Conservation (phyloP, 306 rosid species). For the Vigna angularis region DNA sequence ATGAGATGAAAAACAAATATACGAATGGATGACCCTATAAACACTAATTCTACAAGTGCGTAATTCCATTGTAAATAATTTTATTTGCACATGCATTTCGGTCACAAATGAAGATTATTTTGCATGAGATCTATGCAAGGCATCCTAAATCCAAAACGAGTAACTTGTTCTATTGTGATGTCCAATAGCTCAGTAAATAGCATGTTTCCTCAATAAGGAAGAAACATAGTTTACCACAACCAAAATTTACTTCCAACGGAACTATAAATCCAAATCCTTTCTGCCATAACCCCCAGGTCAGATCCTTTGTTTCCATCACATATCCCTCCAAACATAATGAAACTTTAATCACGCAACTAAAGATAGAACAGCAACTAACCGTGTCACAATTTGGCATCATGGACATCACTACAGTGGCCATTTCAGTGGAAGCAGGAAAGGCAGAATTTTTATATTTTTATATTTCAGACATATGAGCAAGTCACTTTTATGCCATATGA, state of each 20-base stretch:
- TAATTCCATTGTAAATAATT: constrained; percentile 29
- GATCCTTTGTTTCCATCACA: constrained; percentile 32
- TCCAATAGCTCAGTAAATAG: background rate
- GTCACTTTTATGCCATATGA: background rate
- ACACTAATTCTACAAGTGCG: constrained; percentile 7
- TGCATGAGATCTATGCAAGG: background rate
- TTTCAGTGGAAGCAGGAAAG: constrained; percentile 16
- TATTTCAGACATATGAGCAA: constrained; percentile 26
- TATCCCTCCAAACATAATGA: constrained; percentile 28
- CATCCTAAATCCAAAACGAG: constrained; percentile 15
- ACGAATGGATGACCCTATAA: constrained; percentile 2
- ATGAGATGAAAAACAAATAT: constrained; percentile 14
- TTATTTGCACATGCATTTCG: background rate
- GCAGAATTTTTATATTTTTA: background rate
- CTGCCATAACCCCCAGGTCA: background rate
- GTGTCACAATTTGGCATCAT: background rate
- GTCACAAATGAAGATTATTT: background rate
- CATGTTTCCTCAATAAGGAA: background rate
- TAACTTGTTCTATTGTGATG: background rate
- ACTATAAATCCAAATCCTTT: constrained; percentile 23
- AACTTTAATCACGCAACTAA: constrained; percentile 11
- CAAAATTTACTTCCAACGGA: background rate
- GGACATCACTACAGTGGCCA: constrained; percentile 21
- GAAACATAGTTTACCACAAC: background rate
- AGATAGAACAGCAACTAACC: constrained; percentile 29